phyloP scores from a whole-genome alignment of 1,284 basidiomycete genomes.

The Termitomyces sp. region DNA sequence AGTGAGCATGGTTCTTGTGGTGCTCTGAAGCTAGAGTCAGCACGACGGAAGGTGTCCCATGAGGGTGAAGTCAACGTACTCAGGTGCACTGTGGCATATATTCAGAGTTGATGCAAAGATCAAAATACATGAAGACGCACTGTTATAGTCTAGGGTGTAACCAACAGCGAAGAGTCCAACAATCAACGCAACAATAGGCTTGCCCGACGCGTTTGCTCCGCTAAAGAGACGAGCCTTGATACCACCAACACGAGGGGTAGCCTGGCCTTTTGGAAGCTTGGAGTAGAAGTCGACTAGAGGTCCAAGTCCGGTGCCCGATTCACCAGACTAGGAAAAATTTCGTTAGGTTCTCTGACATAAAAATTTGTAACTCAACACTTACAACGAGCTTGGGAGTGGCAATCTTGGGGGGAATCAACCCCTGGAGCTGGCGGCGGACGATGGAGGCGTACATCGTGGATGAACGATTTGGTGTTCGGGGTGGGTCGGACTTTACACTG shows the following conservation, averaged over 20 bases:
- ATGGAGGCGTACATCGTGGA: slow-evolving; percentile 75
- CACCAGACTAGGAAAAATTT: slow-evolving; percentile 53
- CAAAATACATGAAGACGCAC: slow-evolving; percentile 45
- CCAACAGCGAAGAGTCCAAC: slow-evolving; percentile 76
- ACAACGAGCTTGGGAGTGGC: slow-evolving; percentile 87
- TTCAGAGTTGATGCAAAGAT: slow-evolving; percentile 7
- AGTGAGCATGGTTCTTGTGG: slow-evolving; percentile 85
- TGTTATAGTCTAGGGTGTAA: slow-evolving; percentile 89
- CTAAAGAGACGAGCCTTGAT: slow-evolving; percentile 79
- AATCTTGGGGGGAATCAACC: slow-evolving; percentile 91
- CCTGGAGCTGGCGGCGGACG: slow-evolving; percentile 75
- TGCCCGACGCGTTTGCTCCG: slow-evolving; percentile 80
- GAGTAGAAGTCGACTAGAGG: slow-evolving; percentile 93
- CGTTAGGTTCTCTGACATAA: background rate
- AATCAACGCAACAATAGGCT: slow-evolving; percentile 71
- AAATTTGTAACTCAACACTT: slow-evolving; percentile 26
- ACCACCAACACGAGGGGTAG: slow-evolving; percentile 59
- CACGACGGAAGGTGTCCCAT: slow-evolving; percentile 21
- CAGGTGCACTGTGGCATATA: slow-evolving; percentile 58
- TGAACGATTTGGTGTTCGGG: slow-evolving; percentile 25
- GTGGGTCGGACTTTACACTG: slow-evolving; percentile 24
- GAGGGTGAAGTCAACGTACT: slow-evolving; percentile 43
- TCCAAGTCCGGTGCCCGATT: slow-evolving; percentile 74
- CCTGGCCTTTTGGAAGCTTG: slow-evolving; percentile 79
- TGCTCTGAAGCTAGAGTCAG: slow-evolving; percentile 49